Evolutionary conservation across 306 rosid genomes (phyloP), one percentile per base, ranked within the genome.

Genomic region (Herpetospermum pedunculosum): DNA sequence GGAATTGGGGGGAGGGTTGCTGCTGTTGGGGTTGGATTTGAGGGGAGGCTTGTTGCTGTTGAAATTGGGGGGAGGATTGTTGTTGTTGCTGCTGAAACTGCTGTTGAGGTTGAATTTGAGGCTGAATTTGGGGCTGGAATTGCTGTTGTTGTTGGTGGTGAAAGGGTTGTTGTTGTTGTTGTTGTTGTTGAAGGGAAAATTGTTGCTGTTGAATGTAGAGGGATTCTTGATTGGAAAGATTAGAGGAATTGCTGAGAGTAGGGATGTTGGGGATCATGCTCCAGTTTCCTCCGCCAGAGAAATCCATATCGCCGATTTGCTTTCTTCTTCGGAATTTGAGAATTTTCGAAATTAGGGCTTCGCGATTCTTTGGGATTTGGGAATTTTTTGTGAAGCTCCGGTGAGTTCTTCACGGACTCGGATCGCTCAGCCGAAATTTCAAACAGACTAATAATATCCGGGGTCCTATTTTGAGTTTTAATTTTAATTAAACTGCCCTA

Each of bases 241-340:
- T 84, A 63, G 81, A 81, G 37, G 78, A 79, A 76, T 83, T 83
- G 38, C 84, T 87, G 71, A 85, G 97, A 49, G 85, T 86, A 72
- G 88, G 75, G 38, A 83, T 74, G 74, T 50, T 80, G 1, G 87
- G 96, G 78, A 91, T 89, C 94, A 90, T 87, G 0, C 85, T 84
- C 96, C 97, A 94, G 83, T 73, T 86, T 67, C 94, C 98, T 69
- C 96, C 92, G 3, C 82, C 72, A 4, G 90, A 53, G 75, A 79
- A 89, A 43, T 93, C 97, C 96, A 87, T 88, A 68, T 34, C 3
- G 46, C 70, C 41, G 43, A 28, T 57, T 57, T 28, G 38, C 37
- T 57, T 57, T 28, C 19, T 60, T 60, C 68, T 60, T 30, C 46
- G 46, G 13, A 34, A 8, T 25, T 54, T 25, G 13, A 50, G 8